A percentile compares a stretch with the other conserved stretches of the same genome.
phyloP scores from a whole-genome alignment of 371 early-diverging fungal species.

The Mucor piriformis region DNA sequence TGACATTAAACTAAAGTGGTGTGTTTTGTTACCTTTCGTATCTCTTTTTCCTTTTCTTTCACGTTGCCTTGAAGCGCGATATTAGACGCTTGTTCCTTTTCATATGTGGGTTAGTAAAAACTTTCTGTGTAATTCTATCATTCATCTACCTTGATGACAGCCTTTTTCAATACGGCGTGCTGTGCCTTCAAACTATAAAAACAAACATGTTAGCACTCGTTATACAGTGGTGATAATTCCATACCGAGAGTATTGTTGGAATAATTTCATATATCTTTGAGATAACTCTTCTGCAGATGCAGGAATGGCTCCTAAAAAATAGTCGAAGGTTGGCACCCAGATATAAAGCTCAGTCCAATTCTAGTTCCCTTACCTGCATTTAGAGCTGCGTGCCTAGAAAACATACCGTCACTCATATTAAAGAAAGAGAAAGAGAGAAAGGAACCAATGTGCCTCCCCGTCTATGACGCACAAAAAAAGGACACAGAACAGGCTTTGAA shows the following conservation, averaged over 20 bases:
- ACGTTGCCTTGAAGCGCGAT: slow-evolving; percentile 57
- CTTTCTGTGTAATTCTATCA: not conserved
- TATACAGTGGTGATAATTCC: not conserved
- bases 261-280: slow-evolving; percentile 62
- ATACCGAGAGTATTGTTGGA: slow-evolving; percentile 67
- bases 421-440: too few relatives aligned
- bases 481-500: too few relatives aligned
- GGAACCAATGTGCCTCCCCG: too few relatives aligned
- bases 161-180: slow-evolving; percentile 65
- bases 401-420: slow-evolving; percentile 41
- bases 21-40: slow-evolving; percentile 57
- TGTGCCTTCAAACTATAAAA: slow-evolving; percentile 62
- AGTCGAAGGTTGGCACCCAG: not conserved
- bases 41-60: slow-evolving; percentile 69
- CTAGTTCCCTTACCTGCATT: slow-evolving; percentile 41
- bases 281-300: slow-evolving; percentile 62
- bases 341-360: too few relatives aligned
- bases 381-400: slow-evolving; percentile 36
- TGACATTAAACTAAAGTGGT: not conserved
- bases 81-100: slow-evolving; percentile 64
- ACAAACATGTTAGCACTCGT: not conserved
- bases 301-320: slow-evolving; percentile 40
- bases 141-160: slow-evolving; percentile 58
- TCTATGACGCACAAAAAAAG: not conserved
- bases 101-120: not conserved